Conservation (phyloP, 441 rosid genomes). For the Isatis lusitanica region DNA sequence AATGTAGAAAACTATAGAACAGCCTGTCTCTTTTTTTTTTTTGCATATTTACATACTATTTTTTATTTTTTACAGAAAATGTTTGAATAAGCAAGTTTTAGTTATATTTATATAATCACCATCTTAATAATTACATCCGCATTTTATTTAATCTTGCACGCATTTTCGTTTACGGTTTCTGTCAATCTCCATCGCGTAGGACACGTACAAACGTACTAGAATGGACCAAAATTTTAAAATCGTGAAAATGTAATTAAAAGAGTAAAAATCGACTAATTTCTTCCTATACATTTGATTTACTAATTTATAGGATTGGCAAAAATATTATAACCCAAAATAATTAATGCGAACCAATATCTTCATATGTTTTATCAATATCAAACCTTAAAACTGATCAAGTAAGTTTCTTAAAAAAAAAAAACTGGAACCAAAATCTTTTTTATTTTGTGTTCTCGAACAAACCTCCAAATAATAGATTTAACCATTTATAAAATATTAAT, state of each 20-base stretch:
- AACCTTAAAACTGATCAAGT: too few relatives aligned
- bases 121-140: not conserved
- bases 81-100: not conserved
- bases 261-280: not conserved
- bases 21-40: not conserved
- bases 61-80: too few relatives aligned
- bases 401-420: too few relatives aligned
- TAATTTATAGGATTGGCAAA: not conserved
- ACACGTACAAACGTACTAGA: slow-evolving; percentile 17
- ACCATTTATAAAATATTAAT: not conserved
- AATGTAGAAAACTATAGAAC: not conserved
- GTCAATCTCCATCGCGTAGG: not conserved
- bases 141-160: slow-evolving; percentile 13
- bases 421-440: too few relatives aligned
- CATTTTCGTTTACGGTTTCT: slow-evolving; percentile 4
- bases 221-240: not conserved
- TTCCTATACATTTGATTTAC: not conserved
- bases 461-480: not conserved
- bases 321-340: not conserved
- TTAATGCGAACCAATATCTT: too few relatives aligned
- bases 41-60: too few relatives aligned
- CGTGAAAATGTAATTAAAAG: too few relatives aligned
- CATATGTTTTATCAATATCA: too few relatives aligned
- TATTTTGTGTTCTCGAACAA: not conserved
- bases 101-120: not conserved